These are phyloP conservation scores for Mycena venus DNA, from an alignment of 768 basidiomycete genomes.

Conservation along the genomic window DNA sequence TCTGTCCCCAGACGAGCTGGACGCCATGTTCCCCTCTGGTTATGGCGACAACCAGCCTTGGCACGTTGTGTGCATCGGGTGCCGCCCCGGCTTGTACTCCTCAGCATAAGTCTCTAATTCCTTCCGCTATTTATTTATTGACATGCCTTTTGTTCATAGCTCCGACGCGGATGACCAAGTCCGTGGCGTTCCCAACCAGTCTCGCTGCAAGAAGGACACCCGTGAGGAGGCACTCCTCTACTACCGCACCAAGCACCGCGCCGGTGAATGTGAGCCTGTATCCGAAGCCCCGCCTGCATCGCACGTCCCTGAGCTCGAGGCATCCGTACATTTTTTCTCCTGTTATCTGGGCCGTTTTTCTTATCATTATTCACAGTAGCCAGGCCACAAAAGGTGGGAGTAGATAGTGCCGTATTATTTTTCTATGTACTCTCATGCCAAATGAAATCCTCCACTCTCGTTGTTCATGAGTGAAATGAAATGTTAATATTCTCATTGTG, in stretches of 20 bases:
- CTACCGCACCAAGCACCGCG: background rate
- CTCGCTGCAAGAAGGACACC: background rate
- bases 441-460: too few species aligned
- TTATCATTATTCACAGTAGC: too few species aligned
- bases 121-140: background rate
- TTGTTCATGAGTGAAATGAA: too few species aligned
- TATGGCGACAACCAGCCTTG: background rate
- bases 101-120: background rate
- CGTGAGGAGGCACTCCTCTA: background rate
- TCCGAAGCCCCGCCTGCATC: background rate
- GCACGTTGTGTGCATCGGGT: background rate
- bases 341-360: too few species aligned
- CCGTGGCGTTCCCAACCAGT: background rate
- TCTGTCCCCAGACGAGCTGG: background rate
- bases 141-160: background rate
- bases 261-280: background rate
- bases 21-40: background rate
- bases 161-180: background rate
- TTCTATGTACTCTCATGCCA: too few species aligned
- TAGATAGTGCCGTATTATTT: too few species aligned
- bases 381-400: too few species aligned
- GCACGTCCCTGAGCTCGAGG: too few species aligned
- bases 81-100: background rate
- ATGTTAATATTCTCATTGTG: too few species aligned
- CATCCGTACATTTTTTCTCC: too few species aligned